Evolutionary conservation across 2,329 filamentous ascomycete genomes (phyloP).

Genomic region (Cercospora sp.): DNA sequence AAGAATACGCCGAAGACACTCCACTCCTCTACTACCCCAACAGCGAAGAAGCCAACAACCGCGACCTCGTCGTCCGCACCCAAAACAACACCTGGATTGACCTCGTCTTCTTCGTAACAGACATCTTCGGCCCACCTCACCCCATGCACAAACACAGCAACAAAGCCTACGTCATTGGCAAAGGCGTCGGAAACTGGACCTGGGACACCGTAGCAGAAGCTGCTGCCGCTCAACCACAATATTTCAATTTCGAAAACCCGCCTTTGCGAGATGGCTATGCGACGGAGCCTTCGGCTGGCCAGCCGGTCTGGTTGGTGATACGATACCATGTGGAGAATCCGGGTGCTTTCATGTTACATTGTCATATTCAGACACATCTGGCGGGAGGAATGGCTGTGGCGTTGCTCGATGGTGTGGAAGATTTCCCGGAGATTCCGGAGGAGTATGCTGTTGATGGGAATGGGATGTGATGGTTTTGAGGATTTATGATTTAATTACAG

Average conservation of each 20-base stretch:
- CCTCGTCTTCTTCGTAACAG: conserved; percentile 33
- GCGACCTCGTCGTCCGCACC: conserved; percentile 26
- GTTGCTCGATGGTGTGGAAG: conserved; percentile 52
- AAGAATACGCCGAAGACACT: conserved; percentile 13
- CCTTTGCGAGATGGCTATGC: conserved; percentile 54
- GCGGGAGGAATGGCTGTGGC: conserved; percentile 51
- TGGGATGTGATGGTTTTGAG: neutral
- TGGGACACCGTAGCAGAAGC: conserved; percentile 59
- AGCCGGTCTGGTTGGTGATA: conserved; percentile 45
- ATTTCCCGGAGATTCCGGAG: conserved; percentile 35
- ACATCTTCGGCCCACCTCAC: conserved; percentile 52
- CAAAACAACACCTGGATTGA: conserved; percentile 41
- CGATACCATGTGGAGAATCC: conserved; percentile 50
- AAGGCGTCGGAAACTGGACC: conserved; percentile 50
- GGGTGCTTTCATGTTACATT: conserved; percentile 53
- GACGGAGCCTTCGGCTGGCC: conserved; percentile 12
- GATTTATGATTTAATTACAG: neutral
- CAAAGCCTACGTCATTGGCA: conserved; percentile 60
- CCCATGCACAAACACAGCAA: conserved; percentile 66
- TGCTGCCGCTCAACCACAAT: conserved; percentile 44
- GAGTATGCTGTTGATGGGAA: conserved; percentile 22
- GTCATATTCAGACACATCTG: conserved; percentile 53
- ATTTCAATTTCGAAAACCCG: conserved; percentile 60
- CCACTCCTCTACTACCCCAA: conserved; percentile 22
- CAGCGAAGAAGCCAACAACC: conserved; percentile 12